Evolutionary conservation across 75 land plant genomes (phyloP).

Genomic region (Pinus tabuliformis): DNA sequence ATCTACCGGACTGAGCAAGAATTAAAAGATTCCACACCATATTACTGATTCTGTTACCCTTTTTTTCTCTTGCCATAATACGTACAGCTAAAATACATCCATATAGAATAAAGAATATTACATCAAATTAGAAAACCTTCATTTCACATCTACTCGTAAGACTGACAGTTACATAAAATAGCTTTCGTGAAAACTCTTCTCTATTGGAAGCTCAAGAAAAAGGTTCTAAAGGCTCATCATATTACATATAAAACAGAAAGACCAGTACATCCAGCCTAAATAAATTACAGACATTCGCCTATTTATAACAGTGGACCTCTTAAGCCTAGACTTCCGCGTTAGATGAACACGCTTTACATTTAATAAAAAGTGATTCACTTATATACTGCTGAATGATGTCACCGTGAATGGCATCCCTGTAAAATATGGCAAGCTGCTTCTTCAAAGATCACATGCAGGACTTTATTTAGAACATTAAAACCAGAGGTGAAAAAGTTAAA

Average conservation of each 20-base stretch:
- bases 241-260: background rate
- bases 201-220: background rate
- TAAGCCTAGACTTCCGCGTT: background rate
- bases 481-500: background rate
- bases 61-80: too few relatives aligned
- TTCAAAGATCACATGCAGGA: background rate
- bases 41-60: too few relatives aligned
- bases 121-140: too few relatives aligned
- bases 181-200: background rate
- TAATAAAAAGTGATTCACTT: background rate
- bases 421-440: background rate
- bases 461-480: background rate
- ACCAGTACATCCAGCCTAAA: background rate
- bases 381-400: background rate
- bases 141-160: too few relatives aligned
- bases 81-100: too few relatives aligned
- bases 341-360: background rate
- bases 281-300: background rate
- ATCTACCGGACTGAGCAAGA: too few relatives aligned
- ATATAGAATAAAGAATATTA: too few relatives aligned
- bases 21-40: too few relatives aligned
- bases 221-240: background rate
- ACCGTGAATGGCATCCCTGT: background rate
- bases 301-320: background rate
- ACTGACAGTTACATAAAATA: too few relatives aligned